Evolutionary conservation across 257 asterid genomes (phyloP), one percentile per base, ranked within the genome.

Genomic region (Schizonepeta tenuifolia): DNA sequence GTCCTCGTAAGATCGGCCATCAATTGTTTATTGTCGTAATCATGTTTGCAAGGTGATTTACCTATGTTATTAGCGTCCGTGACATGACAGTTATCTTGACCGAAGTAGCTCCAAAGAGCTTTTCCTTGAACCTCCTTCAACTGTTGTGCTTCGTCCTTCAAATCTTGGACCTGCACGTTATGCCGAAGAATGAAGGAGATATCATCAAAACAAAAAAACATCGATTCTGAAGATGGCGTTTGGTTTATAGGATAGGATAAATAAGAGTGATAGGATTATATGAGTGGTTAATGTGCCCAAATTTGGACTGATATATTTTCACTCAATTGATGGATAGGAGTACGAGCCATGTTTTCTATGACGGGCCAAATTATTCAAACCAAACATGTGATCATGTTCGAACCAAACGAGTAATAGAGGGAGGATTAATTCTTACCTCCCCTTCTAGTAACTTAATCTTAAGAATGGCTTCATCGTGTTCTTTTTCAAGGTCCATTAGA

Each of bases 401-500:
- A 53, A 7, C 7, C 5, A 12, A 24, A 1, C 20, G 28, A 50
- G 9, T 17, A 21, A 18, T 18, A 4, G 53, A 14, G 18, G 65
- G 53, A 14, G 14, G 65, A n/a, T 15, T 3, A 7, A 68, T 31
- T 20, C 17, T 18, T 73, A 85, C 95, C 96, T 89, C 88, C 31
- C 28, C 74, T 70, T 83, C 80, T 59, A 89, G 71, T 17, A 71
- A 76, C 78, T 91, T 79, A 51, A 86, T 80, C 77, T 83, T 83
- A 65, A 55, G 54, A 47, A 89, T 75, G 56, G 91, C 89, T 74
- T 86, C 84, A 0, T 85, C 90, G 12, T 87, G 88, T 78, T 89
- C 90, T 35, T 82, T 86, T 53, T 91, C 90, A 14, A 91, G 89
- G 78, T 91, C 96, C 61, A 67, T 78, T 63, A 84, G 65, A 84